A percentile compares a stretch with the other conserved stretches of the same genome.
phyloP scores from a whole-genome alignment of 345 rosid species.

The Eucalyptus rudis region DNA sequence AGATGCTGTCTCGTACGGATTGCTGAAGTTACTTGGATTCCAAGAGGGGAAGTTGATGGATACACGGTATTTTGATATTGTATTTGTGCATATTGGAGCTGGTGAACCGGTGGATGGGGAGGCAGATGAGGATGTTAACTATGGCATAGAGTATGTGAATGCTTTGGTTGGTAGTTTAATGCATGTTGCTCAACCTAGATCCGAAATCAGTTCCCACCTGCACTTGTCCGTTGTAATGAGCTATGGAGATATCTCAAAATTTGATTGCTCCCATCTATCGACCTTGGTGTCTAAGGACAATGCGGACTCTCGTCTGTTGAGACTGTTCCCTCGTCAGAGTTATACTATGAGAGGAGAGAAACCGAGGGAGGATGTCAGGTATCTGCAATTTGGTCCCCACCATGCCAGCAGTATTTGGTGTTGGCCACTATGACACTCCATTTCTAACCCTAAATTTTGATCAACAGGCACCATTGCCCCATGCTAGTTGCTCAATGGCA shows the following conservation, averaged over 20 bases:
- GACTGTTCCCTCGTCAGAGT: slow-evolving; percentile 62
- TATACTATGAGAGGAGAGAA: slow-evolving; percentile 74
- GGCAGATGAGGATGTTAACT: not conserved
- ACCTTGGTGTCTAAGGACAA: slow-evolving; percentile 16
- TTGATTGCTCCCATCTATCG: slow-evolving; percentile 19
- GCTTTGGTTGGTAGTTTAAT: slow-evolving; percentile 39
- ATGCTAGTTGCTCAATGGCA: slow-evolving; percentile 90
- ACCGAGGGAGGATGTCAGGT: slow-evolving; percentile 60
- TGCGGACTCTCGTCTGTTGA: slow-evolving; percentile 19
- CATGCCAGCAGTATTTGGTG: not conserved
- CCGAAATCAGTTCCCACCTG: slow-evolving; percentile 44
- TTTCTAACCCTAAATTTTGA: not conserved
- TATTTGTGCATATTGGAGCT: slow-evolving; percentile 53
- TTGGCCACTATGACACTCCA: not conserved
- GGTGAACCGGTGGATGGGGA: slow-evolving; percentile 8
- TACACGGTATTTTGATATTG: slow-evolving; percentile 42
- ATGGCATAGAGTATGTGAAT: slow-evolving; percentile 22
- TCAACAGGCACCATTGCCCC: slow-evolving; percentile 64
- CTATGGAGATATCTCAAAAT: slow-evolving; percentile 41
- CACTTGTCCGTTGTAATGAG: slow-evolving; percentile 70
- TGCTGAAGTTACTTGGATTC: slow-evolving; percentile 63
- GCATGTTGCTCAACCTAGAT: slow-evolving; percentile 39
- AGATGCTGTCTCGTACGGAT: slow-evolving; percentile 15
- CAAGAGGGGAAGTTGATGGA: slow-evolving; percentile 39
- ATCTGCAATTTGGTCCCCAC: not conserved